A percentile compares a stretch with the other conserved stretches of the same genome.
Evolutionary conservation across 78 protist species (phyloP).

Genomic region (Guillardia theta): DNA sequence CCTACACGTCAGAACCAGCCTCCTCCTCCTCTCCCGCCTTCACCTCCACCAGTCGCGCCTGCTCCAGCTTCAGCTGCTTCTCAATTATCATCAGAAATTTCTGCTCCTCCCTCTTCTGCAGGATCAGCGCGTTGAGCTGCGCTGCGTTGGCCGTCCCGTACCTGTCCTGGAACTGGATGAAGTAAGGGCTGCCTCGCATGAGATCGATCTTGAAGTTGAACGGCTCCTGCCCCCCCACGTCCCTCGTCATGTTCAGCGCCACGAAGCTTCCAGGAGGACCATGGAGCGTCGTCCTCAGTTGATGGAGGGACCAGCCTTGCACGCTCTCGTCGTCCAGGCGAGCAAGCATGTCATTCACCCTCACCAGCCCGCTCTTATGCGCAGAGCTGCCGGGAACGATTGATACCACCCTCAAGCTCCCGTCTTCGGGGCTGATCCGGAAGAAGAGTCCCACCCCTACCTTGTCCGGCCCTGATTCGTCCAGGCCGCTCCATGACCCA

Average conservation of each 20-base stretch:
- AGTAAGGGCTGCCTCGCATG: background rate
- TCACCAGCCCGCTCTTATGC: background rate
- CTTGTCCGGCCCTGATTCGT: constrained; percentile 20
- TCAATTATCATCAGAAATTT: background rate
- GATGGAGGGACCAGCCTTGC: background rate
- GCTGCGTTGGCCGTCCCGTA: background rate
- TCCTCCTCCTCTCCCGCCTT: too few relatives aligned
- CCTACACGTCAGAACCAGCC: too few relatives aligned
- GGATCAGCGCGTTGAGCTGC: background rate
- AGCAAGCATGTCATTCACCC: background rate
- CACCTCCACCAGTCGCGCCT: background rate
- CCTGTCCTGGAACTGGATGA: background rate
- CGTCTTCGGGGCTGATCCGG: background rate
- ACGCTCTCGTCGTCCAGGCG: background rate
- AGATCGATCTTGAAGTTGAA: background rate
- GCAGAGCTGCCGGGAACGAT: constrained; percentile 25
- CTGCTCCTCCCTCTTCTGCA: constrained; percentile 16
- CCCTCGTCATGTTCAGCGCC: too few relatives aligned
- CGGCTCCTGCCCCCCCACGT: background rate
- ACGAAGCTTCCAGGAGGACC: background rate
- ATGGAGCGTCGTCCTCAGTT: background rate
- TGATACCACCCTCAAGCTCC: background rate
- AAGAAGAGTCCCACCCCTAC: background rate
- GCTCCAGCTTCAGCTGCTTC: constrained; percentile 7
- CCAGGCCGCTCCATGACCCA: constrained; percentile 9